These are phyloP conservation scores for Debaryomycetaceae sp. DNA, from an alignment of 1,139 yeast genomes.

Conservation along the genomic window DNA sequence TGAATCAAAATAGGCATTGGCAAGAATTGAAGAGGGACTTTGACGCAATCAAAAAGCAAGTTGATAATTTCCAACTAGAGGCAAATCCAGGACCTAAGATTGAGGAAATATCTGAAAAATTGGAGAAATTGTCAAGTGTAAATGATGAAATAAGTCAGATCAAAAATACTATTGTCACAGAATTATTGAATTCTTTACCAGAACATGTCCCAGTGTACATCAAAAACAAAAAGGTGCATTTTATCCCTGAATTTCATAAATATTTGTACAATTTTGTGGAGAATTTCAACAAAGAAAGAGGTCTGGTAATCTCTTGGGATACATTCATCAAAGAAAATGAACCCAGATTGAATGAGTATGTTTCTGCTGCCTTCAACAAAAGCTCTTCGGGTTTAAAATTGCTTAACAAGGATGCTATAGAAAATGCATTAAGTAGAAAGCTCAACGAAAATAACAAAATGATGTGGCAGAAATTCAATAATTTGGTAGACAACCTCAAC, in stretches of 20 bases:
- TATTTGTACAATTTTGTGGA: conserved; percentile 36
- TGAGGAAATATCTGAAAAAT: conserved; percentile 15
- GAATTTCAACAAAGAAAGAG: conserved; percentile 18
- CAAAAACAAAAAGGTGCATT: conserved; percentile 34
- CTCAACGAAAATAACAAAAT: conserved; percentile 22
- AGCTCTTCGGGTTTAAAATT: conserved; percentile 8
- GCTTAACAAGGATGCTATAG: conserved; percentile 20
- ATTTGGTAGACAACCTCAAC: conserved; percentile 24
- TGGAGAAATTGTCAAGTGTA: conserved; percentile 15
- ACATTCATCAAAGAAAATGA: conserved; percentile 19
- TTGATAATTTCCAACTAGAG: conserved; percentile 1
- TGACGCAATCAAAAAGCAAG: conserved; percentile 6
- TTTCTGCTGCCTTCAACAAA: conserved; percentile 10
- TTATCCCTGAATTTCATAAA: conserved; percentile 39
- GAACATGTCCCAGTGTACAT: conserved; percentile 32
- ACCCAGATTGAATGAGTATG: conserved; percentile 15
- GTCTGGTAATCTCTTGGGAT: conserved; percentile 17
- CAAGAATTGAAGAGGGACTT: conserved; percentile 9
- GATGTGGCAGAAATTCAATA: conserved; percentile 24
- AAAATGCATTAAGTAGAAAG: conserved; percentile 18
- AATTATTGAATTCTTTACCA: conserved; percentile 24
- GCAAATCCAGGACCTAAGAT: conserved; percentile 14
- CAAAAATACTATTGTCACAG: conserved; percentile 19
- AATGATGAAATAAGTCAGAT: conserved; percentile 17
- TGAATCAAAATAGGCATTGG: conserved; percentile 9